Evolutionary conservation across 768 basidiomycete species (phyloP).

Genomic region (Porpolomopsis calyptriformis): DNA sequence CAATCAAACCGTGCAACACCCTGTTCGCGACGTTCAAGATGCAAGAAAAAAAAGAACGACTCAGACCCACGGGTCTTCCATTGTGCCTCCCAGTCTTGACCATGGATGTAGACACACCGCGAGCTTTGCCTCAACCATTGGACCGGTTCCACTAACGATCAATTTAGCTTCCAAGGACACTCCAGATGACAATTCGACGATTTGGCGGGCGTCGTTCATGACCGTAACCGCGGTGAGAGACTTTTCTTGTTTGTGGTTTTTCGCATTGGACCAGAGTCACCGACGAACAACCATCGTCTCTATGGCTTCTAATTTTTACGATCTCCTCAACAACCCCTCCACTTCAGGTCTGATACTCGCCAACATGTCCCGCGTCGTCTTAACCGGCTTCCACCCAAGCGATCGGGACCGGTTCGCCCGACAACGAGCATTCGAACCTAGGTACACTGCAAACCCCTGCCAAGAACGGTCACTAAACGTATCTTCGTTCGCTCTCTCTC

Average conservation of each 20-base stretch:
- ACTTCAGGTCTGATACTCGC: slow-evolving; percentile 38
- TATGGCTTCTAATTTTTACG: not conserved
- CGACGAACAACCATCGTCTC: no score
- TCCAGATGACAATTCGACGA: slow-evolving; percentile 24
- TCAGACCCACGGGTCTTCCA: slow-evolving; percentile 60
- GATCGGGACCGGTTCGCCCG: slow-evolving; percentile 30
- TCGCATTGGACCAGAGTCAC: no score
- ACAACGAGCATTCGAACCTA: slow-evolving; percentile 36
- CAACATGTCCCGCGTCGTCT: slow-evolving; percentile 39
- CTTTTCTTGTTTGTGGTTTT: no score
- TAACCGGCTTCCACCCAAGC: slow-evolving; percentile 45
- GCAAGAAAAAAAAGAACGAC: slow-evolving; percentile 1
- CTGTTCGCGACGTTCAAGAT: slow-evolving; percentile 19
- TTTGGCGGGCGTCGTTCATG: not conserved
- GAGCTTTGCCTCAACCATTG: slow-evolving; percentile 28
- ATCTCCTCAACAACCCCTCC: slow-evolving; percentile 11
- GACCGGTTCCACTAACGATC: slow-evolving; percentile 16
- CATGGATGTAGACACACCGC: slow-evolving; percentile 76
- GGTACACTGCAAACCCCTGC: slow-evolving; percentile 8
- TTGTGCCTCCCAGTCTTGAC: slow-evolving; percentile 66
- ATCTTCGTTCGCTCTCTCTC: slow-evolving; percentile 4
- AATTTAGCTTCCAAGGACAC: slow-evolving; percentile 34
- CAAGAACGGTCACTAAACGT: slow-evolving; percentile 2
- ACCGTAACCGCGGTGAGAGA: no score
- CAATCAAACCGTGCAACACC: slow-evolving; percentile 32